These are phyloP conservation scores for Thelonectria olida DNA, from an alignment of 2,329 filamentous ascomycete genomes.

Conservation along the genomic window DNA sequence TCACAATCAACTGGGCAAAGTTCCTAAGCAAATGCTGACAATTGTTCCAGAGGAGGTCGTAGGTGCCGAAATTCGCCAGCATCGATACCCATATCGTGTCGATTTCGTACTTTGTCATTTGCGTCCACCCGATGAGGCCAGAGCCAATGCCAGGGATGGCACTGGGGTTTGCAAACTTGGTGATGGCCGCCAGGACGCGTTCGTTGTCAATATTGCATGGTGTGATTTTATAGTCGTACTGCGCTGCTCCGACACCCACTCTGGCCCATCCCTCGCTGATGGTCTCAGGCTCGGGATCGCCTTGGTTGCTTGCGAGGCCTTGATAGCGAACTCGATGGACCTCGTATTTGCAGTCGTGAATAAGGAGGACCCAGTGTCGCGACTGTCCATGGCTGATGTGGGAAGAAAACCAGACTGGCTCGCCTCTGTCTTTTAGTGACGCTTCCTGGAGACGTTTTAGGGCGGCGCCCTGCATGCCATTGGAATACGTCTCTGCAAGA, in stretches of 20 bases:
- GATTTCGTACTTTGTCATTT: not conserved
- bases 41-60: slow-evolving; percentile 11
- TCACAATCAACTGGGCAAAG: not conserved
- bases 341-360: slow-evolving; percentile 3
- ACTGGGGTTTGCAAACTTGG: not conserved
- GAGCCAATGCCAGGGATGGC: not conserved
- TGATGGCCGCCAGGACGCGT: not conserved
- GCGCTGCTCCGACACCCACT: not conserved
- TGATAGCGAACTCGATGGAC: not conserved
- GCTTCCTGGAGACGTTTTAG: slow-evolving; percentile 8
- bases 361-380: not conserved
- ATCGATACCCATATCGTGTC: not conserved
- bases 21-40: slow-evolving; percentile 1
- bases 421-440: slow-evolving; percentile 1
- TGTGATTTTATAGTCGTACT: slow-evolving; percentile 3
- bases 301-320: not conserved
- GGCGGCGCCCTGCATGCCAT: not conserved
- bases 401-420: slow-evolving; percentile 6
- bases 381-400: not conserved
- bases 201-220: slow-evolving; percentile 1
- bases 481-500: not conserved
- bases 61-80: slow-evolving; percentile 1
- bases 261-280: not conserved
- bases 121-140: slow-evolving; percentile 7
- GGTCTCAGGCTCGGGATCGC: not conserved